Evolutionary conservation across 345 rosid species (phyloP).

Genomic region (Mangifera indica): DNA sequence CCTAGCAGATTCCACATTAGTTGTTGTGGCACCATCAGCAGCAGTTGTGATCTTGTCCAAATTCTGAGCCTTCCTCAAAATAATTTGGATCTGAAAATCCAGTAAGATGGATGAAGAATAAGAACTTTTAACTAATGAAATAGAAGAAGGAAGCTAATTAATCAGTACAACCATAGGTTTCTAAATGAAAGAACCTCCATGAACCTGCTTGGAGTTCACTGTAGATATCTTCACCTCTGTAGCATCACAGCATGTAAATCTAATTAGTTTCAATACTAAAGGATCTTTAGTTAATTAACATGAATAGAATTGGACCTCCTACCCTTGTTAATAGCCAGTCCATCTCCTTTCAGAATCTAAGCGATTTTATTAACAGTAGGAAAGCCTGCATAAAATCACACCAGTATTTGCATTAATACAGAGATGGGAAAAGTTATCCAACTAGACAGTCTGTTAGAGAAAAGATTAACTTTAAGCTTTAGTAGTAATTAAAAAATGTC

Average conservation of each 20-base stretch:
- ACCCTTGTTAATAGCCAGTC: constrained; percentile 29
- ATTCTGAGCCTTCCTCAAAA: constrained; percentile 28
- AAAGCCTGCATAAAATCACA: constrained; percentile 22
- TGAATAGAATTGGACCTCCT: background rate
- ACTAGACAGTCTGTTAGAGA: no score
- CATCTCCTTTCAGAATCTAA: constrained; percentile 26
- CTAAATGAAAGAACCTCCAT: constrained; percentile 22
- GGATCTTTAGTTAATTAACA: background rate
- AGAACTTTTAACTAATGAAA: background rate
- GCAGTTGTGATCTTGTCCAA: background rate
- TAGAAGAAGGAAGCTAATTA: background rate
- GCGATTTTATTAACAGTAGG: constrained; percentile 30
- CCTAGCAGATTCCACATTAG: background rate
- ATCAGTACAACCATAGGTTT: constrained; percentile 25
- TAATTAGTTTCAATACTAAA: background rate
- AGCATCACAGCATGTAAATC: background rate
- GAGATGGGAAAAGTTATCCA: background rate
- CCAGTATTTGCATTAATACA: background rate
- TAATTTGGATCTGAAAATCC: constrained; percentile 25
- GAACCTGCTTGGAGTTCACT: constrained; percentile 8
- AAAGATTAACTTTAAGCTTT: no score
- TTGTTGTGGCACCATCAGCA: background rate
- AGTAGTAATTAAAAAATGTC: no score
- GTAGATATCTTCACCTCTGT: constrained; percentile 20
- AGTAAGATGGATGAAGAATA: background rate